Evolutionary conservation across 1,284 basidiomycete genomes (phyloP).

Genomic region (Ganoderma resinaceum): DNA sequence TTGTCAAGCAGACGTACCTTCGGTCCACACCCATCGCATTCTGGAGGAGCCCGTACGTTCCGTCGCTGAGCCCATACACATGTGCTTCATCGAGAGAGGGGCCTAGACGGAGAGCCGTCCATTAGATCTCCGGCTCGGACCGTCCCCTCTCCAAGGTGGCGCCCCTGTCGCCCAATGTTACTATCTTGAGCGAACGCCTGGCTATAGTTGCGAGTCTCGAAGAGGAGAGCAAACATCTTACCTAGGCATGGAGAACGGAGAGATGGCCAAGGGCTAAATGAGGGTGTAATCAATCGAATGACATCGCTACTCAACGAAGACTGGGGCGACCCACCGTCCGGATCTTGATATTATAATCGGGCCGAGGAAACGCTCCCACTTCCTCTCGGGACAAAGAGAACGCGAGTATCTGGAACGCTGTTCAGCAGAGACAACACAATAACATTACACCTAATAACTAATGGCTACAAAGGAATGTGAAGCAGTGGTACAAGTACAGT

Average conservation of each 20-base stretch:
- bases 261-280: background rate
- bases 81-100: background rate
- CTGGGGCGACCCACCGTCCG: background rate
- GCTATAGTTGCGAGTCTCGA: background rate
- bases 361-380: background rate
- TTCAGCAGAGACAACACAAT: background rate
- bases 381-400: background rate
- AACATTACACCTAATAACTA: conserved; percentile 1
- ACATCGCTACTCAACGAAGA: background rate
- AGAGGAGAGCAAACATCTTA: no score
- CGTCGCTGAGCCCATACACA: background rate
- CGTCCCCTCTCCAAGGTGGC: background rate
- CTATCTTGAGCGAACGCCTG: background rate
- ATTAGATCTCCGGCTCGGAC: background rate
- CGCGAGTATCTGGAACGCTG: no score
- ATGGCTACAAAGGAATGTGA: conserved; percentile 8
- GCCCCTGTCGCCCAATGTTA: background rate
- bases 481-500: background rate
- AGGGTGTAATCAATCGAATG: background rate
- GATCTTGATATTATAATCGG: background rate
- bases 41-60: background rate
- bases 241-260: background rate
- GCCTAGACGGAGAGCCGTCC: background rate
- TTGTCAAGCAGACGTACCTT: background rate
- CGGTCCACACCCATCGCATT: background rate